Evolutionary conservation across 306 rosid species (phyloP).

Genomic region (Inga leiocalycina): DNA sequence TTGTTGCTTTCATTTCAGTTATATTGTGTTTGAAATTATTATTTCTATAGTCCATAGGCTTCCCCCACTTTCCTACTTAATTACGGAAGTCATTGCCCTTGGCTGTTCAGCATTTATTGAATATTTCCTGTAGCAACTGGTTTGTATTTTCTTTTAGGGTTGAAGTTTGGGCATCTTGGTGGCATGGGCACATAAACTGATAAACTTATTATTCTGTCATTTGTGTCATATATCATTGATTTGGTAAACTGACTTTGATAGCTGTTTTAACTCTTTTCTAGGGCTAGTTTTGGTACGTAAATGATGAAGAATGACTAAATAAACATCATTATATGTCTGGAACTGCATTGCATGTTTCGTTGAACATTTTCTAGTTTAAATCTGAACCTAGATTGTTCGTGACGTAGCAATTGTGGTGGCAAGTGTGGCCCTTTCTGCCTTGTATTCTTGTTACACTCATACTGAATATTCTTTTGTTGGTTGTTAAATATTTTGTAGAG

Average conservation of each 20-base stretch:
- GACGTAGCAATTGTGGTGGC: no score
- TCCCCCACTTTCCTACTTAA: neutral
- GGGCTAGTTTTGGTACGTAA: neutral
- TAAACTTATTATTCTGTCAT: neutral
- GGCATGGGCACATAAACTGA: neutral
- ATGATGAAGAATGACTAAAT: neutral
- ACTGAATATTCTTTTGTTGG: constrained; percentile 32
- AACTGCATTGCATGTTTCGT: neutral
- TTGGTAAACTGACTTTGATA: neutral
- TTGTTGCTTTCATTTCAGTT: neutral
- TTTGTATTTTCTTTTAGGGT: neutral
- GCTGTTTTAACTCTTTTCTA: neutral
- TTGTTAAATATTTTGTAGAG: constrained; percentile 58
- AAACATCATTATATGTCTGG: neutral
- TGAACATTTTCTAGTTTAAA: neutral
- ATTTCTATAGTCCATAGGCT: neutral
- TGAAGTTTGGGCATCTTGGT: neutral
- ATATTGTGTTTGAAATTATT: neutral
- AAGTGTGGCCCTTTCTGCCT: neutral
- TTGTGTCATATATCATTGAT: neutral
- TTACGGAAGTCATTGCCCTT: neutral
- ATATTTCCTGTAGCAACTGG: neutral
- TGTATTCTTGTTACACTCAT: constrained; percentile 4
- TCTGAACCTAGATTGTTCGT: neutral
- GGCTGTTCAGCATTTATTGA: neutral